Base-by-base conservation (phyloP, 805 yeast genomes). In the Tetrapisispora taiwanensis region DNA sequence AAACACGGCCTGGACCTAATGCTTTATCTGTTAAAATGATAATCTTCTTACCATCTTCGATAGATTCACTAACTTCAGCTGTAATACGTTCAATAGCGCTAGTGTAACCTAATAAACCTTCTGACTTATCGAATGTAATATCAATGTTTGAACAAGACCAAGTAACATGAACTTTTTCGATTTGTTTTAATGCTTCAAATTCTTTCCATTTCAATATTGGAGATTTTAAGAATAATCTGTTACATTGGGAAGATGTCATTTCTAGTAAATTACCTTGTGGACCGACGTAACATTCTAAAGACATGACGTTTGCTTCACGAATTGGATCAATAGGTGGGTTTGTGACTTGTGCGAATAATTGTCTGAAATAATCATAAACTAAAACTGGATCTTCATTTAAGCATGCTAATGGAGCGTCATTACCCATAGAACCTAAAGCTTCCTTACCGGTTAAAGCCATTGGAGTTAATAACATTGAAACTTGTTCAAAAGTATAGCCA, bases 251-350 rank as follows among this genome's bases (percentile, higher is more conserved):
- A 9, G 96, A 81, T 58, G 82, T 80, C 89, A 88, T 87, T 66
- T 92, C 97, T 59, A 90, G 75, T 52, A 90, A 69, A 63, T 90
- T 90, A 40, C 63, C 97, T 66, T 92, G 97, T n/a, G 97, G 97
- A 45, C 98, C 98, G 58, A 90, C 81, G 66, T 84, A 87, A 69
- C 98, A 90, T 65, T 90, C 96, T 53, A 92, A 74, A 12, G 96
- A 86, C 98, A 90, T 90, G 59, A 92, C 97, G 54, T 90, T 85
- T 47, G 82, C 81, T 70, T 90, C 98, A 65, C 97, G 81, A 56
- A 90, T 92, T 42, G 98, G 97, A 65, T 90, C 98, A 61, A 90
- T 92, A 41, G 98, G 97, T 46, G 98, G 98, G 69, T 90, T 90
- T 28, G 98, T 90, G 45, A 90, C 98, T 69, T 90, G 98, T 18